phyloP scores from a whole-genome alignment of 2,329 filamentous ascomycete species.

The Trichothecium roseum region DNA sequence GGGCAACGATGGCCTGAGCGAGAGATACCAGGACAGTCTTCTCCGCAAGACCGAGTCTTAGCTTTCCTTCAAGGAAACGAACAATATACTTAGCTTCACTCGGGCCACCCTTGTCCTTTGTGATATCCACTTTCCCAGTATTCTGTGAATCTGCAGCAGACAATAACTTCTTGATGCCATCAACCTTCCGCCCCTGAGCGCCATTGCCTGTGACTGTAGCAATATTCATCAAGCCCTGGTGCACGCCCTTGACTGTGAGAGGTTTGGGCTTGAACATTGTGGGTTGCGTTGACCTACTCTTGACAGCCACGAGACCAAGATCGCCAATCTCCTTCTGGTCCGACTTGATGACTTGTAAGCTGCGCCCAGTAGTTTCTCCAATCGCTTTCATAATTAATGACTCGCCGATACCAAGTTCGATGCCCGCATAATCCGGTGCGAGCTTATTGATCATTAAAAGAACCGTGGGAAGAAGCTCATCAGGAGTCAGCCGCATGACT shows the following conservation, averaged over 20 bases:
- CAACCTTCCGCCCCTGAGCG: conserved; percentile 82
- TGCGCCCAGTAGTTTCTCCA: conserved; percentile 85
- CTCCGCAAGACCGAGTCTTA: conserved; percentile 84
- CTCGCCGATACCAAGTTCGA: conserved; percentile 96
- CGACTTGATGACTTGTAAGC: conserved; percentile 78
- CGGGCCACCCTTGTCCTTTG: conserved; percentile 81
- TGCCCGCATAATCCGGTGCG: conserved; percentile 89
- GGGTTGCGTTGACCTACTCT: conserved; percentile 87
- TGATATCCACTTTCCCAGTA: conserved; percentile 76
- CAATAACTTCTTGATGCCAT: conserved; percentile 92
- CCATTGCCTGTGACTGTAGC: conserved; percentile 80
- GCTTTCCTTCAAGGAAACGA: conserved; percentile 86
- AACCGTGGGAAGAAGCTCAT: conserved; percentile 78
- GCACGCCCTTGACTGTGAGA: conserved; percentile 76
- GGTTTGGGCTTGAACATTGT: conserved; percentile 98
- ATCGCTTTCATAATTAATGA: conserved; percentile 98
- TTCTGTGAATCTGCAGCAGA: conserved; percentile 72
- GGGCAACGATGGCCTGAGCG: conserved; percentile 76
- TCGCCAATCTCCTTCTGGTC: conserved; percentile 97
- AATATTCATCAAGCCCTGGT: conserved; percentile 78
- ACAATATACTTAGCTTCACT: conserved; percentile 94
- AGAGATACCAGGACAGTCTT: conserved; percentile 84
- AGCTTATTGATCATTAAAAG: conserved; percentile 97
- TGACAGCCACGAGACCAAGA: conserved; percentile 85
- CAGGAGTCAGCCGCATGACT: conserved; percentile 82